Percentiles rank a stretch among this genome's conserved stretches.
These are phyloP conservation scores for Colletotrichum ledebouriae DNA, from an alignment of 2,329 filamentous ascomycete genomes.

Conservation along the genomic window DNA sequence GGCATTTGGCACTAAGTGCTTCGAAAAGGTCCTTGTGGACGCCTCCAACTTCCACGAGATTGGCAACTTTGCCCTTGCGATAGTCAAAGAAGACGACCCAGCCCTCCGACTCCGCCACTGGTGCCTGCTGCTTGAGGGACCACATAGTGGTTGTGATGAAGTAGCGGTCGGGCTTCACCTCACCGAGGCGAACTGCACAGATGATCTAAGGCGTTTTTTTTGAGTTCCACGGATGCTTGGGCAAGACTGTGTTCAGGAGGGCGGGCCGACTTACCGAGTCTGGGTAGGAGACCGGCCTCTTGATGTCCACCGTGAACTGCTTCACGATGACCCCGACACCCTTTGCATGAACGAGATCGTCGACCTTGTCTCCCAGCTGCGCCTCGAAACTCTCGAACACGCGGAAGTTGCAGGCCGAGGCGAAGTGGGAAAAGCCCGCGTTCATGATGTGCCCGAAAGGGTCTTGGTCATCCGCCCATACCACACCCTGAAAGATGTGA, in stretches of 20 bases:
- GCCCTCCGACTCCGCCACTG: not conserved
- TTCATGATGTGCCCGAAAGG: constrained; percentile 15
- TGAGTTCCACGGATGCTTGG: no score
- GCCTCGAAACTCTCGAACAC: constrained; percentile 14
- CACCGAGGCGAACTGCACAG: not conserved
- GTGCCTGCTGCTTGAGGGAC: constrained; percentile 12
- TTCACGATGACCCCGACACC: constrained; percentile 10
- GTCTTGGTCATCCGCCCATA: constrained; percentile 18
- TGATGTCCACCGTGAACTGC: constrained; percentile 14
- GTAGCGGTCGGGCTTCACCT: constrained; percentile 7
- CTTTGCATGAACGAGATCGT: not conserved
- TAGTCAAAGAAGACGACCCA: constrained; percentile 4
- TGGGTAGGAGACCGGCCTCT: constrained; percentile 2
- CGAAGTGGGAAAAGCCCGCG: constrained; percentile 2
- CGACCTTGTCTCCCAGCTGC: not conserved
- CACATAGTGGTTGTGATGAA: constrained; percentile 17
- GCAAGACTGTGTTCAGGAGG: no score
- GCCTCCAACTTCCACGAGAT: not conserved
- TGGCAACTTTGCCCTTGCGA: not conserved
- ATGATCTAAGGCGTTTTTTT: not conserved
- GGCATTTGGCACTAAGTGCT: not conserved
- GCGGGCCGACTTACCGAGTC: constrained; percentile 11
- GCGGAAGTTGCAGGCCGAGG: not conserved
- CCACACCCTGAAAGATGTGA: not conserved
- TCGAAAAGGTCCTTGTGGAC: not conserved